Evolutionary conservation across 257 asterid species (phyloP).

Genomic region (Solanum neorickii): DNA sequence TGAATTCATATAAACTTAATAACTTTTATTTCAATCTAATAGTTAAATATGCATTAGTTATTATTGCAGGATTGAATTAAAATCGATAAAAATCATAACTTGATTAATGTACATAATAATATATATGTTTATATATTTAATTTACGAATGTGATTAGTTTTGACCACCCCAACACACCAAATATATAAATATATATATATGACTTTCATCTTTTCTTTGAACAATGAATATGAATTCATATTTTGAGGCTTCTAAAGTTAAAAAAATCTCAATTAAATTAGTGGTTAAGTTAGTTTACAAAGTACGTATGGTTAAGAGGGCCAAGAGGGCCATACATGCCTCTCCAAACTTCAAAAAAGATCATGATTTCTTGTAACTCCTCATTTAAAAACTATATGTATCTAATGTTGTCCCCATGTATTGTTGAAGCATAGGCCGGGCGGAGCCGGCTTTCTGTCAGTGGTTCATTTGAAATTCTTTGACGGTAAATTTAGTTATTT

Average conservation of each 20-base stretch:
- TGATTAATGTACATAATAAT: too few relatives aligned
- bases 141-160: too few relatives aligned
- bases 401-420: background rate
- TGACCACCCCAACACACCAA: background rate
- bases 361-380: background rate
- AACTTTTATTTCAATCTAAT: too few relatives aligned
- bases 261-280: background rate
- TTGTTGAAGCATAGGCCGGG: background rate
- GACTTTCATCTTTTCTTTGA: background rate
- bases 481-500: too few relatives aligned
- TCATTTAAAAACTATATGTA: background rate
- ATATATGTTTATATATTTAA: too few relatives aligned
- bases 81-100: too few relatives aligned
- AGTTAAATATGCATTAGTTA: too few relatives aligned
- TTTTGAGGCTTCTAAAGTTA: background rate
- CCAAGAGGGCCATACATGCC: background rate
- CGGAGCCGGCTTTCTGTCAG: too few relatives aligned
- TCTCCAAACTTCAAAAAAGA: background rate
- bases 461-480: too few relatives aligned
- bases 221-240: background rate
- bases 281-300: background rate
- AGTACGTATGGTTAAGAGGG: background rate
- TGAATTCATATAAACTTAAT: too few relatives aligned
- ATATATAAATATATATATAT: background rate
- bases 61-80: too few relatives aligned